phyloP scores from a whole-genome alignment of 371 early-diverging fungal species.

The Mortierella sp. region DNA sequence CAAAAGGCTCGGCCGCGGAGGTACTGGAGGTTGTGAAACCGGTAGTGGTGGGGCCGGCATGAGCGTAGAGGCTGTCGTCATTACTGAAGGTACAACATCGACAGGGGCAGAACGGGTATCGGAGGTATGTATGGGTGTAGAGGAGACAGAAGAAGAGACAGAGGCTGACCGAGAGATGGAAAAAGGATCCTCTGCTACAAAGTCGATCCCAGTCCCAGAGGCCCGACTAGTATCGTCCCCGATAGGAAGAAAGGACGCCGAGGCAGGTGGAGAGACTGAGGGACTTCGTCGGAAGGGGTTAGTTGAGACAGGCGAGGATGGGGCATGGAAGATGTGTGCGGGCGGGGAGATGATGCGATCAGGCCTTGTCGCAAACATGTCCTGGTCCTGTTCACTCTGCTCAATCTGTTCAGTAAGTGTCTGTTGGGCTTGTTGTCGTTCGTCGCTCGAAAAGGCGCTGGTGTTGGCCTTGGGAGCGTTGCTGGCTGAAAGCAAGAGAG shows the following conservation, averaged over 20 bases:
- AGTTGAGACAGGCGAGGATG: slow-evolving; percentile 26
- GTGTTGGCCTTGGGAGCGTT: not conserved
- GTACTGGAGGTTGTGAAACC: too few species aligned
- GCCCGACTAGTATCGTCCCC: too few species aligned
- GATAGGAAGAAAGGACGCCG: not conserved
- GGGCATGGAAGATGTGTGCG: slow-evolving; percentile 1
- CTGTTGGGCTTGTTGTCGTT: too few species aligned
- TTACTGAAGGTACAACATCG: too few species aligned
- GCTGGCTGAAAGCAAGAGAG: not conserved
- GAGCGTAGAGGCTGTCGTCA: too few species aligned
- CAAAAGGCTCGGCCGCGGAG: too few species aligned
- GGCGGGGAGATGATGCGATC: too few species aligned
- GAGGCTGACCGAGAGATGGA: slow-evolving; percentile 19
- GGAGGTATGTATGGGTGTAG: not conserved
- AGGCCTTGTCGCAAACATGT: too few species aligned
- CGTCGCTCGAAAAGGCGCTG: not conserved
- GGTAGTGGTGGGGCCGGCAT: too few species aligned
- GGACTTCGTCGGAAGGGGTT: slow-evolving; percentile 43
- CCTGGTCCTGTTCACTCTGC: too few species aligned
- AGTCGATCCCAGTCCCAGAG: not conserved
- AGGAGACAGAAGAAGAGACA: not conserved
- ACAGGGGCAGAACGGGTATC: not conserved
- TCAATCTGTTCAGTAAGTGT: too few species aligned
- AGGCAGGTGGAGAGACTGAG: slow-evolving; percentile 18
- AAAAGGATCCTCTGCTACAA: slow-evolving; percentile 30